Evolutionary conservation across 257 asterid species (phyloP).

Genomic region (Coffea canephora): DNA sequence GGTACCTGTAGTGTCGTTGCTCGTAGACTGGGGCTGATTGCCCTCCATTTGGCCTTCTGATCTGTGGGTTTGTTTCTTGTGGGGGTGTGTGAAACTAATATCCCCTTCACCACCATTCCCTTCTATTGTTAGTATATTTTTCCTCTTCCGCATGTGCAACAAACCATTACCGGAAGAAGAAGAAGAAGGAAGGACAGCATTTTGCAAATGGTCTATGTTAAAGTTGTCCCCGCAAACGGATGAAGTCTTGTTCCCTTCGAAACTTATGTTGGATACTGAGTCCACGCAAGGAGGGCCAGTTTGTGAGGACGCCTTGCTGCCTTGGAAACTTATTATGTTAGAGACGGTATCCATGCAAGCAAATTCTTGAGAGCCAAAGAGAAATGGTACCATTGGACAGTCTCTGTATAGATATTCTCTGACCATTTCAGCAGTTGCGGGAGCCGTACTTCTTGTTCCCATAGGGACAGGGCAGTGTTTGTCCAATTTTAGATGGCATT

Average conservation of each 20-base stretch:
- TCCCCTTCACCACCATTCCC: not conserved
- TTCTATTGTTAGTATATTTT: not conserved
- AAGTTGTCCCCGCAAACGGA: slow-evolving; percentile 17
- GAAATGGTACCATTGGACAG: not conserved
- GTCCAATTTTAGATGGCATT: not conserved
- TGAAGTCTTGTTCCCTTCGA: slow-evolving; percentile 2
- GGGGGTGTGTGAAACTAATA: not conserved
- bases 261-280: slow-evolving; percentile 7
- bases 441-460: not conserved
- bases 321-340: not conserved
- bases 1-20: not conserved
- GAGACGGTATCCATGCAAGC: not conserved
- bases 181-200: not conserved
- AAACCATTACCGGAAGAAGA: not conserved
- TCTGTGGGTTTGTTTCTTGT: slow-evolving; percentile 6
- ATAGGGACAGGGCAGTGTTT: not conserved
- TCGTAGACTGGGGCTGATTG: not conserved
- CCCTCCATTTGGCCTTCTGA: not conserved
- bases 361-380: slow-evolving; percentile 2
- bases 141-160: slow-evolving; percentile 4
- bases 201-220: slow-evolving; percentile 8
- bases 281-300: not conserved
- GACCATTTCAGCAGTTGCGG: not conserved
- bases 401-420: not conserved
- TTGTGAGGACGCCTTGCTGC: not conserved